These are phyloP conservation scores for Inga oerstediana DNA, from an alignment of 306 rosid genomes.

Conservation along the genomic window DNA sequence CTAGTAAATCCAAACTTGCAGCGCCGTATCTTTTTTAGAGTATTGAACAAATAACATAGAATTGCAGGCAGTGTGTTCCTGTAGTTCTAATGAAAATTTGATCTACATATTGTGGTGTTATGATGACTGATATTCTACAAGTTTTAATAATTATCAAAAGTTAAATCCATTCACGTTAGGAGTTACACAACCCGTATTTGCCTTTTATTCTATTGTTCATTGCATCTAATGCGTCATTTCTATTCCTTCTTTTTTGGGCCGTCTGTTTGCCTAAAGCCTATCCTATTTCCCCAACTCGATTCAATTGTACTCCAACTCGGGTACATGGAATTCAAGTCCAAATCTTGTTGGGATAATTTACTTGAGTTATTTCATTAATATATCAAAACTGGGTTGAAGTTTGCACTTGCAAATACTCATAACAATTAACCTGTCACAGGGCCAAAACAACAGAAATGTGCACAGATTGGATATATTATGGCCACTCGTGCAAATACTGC, in stretches of 20 bases:
- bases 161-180: background rate
- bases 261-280: background rate
- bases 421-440: conserved; percentile 55
- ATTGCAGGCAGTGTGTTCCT: conserved; percentile 7
- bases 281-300: background rate
- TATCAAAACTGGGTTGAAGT: background rate
- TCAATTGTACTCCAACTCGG: background rate
- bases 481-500: conserved; percentile 92
- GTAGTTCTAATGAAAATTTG: background rate
- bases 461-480: conserved; percentile 93
- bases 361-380: background rate
- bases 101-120: background rate
- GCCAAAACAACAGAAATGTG: conserved; percentile 71
- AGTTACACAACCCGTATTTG: background rate
- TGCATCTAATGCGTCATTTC: background rate
- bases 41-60: background rate
- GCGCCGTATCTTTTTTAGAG: background rate
- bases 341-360: background rate
- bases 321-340: background rate
- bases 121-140: conserved; percentile 4
- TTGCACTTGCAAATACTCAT: background rate
- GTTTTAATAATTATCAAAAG: background rate
- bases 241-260: background rate
- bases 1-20: background rate
- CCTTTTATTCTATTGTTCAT: background rate